Evolutionary conservation across 1,139 yeast species (phyloP).

Genomic region (Pneumocystis wakefieldiae): DNA sequence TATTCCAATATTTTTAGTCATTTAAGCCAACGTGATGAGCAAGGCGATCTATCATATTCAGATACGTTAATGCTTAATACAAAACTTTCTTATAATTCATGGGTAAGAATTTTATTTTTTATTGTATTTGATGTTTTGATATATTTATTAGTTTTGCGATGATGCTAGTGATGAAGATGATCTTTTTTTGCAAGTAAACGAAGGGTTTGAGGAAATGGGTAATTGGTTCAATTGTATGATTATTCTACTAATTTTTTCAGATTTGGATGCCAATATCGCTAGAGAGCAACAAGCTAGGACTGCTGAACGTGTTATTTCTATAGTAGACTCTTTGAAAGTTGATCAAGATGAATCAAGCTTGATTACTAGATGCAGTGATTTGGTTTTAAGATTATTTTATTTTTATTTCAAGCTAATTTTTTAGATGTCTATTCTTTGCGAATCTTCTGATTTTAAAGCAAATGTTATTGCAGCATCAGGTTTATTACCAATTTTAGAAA

Average conservation of each 20-base stretch:
- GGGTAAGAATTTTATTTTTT: background rate
- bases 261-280: constrained; percentile 17
- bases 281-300: constrained; percentile 19
- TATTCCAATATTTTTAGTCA: constrained; percentile 14
- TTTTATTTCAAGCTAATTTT: background rate
- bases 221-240: background rate
- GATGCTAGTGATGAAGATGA: constrained; percentile 17
- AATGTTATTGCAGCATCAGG: constrained; percentile 36
- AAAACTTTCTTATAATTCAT: constrained; percentile 2
- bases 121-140: background rate
- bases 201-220: constrained; percentile 14
- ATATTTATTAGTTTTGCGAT: constrained; percentile 1
- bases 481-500: constrained; percentile 34
- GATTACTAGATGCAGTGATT: constrained; percentile 1
- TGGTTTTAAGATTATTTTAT: constrained; percentile 1
- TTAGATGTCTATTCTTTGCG: constrained; percentile 25
- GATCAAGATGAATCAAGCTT: constrained; percentile 3
- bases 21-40: background rate
- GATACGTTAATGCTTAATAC: background rate
- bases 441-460: constrained; percentile 21
- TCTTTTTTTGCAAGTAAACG: constrained; percentile 20
- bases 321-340: constrained; percentile 15
- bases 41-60: constrained; percentile 1
- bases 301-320: constrained; percentile 14
- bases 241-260: background rate